A percentile compares a stretch with the other conserved stretches of the same genome.
Conservation (phyloP, 2,329 filamentous ascomycete species). For the Dactylonectria estremocensis region DNA sequence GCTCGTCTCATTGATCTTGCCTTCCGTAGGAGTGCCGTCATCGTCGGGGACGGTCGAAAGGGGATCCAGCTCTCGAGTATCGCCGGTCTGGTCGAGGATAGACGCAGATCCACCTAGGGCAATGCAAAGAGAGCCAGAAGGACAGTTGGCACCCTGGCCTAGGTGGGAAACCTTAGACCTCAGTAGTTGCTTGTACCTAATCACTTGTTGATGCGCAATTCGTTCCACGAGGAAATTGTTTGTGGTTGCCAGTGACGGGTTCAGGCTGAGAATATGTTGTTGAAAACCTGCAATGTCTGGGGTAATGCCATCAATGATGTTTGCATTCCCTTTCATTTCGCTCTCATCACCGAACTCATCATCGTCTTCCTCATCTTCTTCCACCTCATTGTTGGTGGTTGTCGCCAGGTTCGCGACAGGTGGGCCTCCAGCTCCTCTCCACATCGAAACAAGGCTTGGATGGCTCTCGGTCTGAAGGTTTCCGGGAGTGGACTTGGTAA, state of each 20-base stretch:
- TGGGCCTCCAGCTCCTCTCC: slow-evolving; percentile 68
- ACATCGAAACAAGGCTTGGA: slow-evolving; percentile 64
- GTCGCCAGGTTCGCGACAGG: slow-evolving; percentile 66
- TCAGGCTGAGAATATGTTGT: slow-evolving; percentile 79
- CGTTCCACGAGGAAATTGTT: slow-evolving; percentile 80
- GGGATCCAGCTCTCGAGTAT: slow-evolving; percentile 72
- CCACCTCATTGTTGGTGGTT: slow-evolving; percentile 46
- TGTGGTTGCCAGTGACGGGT: slow-evolving; percentile 75
- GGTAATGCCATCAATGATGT: slow-evolving; percentile 60
- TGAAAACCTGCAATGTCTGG: slow-evolving; percentile 77
- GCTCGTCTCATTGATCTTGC: slow-evolving; percentile 77
- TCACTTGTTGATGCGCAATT: slow-evolving; percentile 84
- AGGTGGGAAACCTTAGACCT: slow-evolving; percentile 80
- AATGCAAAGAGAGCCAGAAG: slow-evolving; percentile 74
- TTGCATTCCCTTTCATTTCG: slow-evolving; percentile 74
- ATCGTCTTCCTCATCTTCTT: slow-evolving; percentile 71
- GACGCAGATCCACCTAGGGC: slow-evolving; percentile 77
- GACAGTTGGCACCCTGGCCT: slow-evolving; percentile 72
- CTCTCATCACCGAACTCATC: slow-evolving; percentile 70
- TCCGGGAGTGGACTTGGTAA: slow-evolving; percentile 57
- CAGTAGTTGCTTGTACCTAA: slow-evolving; percentile 84
- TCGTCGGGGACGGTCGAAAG: slow-evolving; percentile 71
- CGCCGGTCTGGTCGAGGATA: slow-evolving; percentile 72
- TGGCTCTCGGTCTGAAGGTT: slow-evolving; percentile 54
- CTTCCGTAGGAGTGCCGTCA: slow-evolving; percentile 72